A percentile compares a stretch with the other conserved stretches of the same genome.
Conservation (phyloP, 116 monocot species). For the Dioscorea cayenensis region DNA sequence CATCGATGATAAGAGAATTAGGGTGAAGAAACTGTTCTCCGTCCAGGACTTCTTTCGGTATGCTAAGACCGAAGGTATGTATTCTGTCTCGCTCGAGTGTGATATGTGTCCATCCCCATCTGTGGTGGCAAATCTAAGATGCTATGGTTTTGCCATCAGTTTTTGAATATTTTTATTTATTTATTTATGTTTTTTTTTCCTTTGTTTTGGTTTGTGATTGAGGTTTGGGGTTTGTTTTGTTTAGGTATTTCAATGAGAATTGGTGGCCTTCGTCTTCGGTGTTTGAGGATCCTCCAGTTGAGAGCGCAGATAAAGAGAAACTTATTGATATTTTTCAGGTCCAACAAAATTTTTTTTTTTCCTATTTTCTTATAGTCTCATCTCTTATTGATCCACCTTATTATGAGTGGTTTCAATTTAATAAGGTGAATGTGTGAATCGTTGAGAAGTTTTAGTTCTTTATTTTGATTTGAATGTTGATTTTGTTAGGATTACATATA, state of each 20-base stretch:
- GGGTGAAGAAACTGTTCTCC: background rate
- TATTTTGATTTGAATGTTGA: background rate
- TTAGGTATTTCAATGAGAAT: constrained; percentile 86
- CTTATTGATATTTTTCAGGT: constrained; percentile 79
- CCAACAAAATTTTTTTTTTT: background rate
- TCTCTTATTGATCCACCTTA: constrained; percentile 52
- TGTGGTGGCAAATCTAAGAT: constrained; percentile 97
- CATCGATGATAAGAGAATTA: background rate
- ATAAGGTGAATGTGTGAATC: constrained; percentile 24
- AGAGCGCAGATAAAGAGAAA: constrained; percentile 46
- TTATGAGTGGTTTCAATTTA: constrained; percentile 93
- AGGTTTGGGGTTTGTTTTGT: background rate
- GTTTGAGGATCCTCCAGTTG: constrained; percentile 40
- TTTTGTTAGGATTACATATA: constrained; percentile 30
- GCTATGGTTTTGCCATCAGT: constrained; percentile 55
- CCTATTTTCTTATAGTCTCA: no score
- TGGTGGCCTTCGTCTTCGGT: constrained; percentile 87
- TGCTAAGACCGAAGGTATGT: no score
- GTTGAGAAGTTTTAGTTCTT: background rate
- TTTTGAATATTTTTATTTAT: background rate
- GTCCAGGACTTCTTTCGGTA: no score
- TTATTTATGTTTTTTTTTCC: background rate
- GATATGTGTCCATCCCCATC: constrained; percentile 18
- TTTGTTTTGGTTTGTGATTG: background rate
- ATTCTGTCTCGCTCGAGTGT: no score